phyloP scores from a whole-genome alignment of 2,329 filamentous ascomycete genomes.

The Fusarium pilosicola region DNA sequence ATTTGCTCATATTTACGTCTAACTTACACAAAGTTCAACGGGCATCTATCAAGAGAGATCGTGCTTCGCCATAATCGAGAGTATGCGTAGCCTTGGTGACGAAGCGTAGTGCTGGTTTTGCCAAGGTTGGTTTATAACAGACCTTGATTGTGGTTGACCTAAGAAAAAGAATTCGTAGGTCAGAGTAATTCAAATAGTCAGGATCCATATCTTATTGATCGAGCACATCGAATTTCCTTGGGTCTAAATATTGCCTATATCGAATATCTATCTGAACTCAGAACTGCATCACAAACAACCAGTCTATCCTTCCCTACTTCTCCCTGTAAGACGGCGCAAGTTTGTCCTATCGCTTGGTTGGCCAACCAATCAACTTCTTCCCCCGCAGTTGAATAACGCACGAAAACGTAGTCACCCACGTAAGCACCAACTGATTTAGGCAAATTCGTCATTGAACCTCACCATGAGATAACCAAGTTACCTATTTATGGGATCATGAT shows the following conservation, averaged over 20 bases:
- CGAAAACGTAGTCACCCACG: not conserved
- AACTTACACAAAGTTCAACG: not conserved
- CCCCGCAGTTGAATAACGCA: not conserved
- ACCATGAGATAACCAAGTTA: not conserved
- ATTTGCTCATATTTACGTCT: not conserved
- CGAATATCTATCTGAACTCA: not conserved
- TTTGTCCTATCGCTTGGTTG: not conserved
- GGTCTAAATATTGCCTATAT: not conserved
- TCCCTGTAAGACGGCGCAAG: not conserved
- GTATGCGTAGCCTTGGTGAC: too few relatives aligned
- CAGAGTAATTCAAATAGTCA: not conserved
- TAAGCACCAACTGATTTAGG: not conserved
- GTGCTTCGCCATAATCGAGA: not conserved
- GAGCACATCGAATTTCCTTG: too few relatives aligned
- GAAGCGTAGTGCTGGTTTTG: not conserved
- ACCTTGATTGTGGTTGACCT: not conserved
- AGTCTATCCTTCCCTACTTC: not conserved
- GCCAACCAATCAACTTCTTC: not conserved
- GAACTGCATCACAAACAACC: not conserved
- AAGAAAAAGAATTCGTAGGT: not conserved
- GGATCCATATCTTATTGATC: not conserved
- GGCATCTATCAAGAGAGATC: not conserved
- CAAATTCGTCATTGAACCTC: not conserved
- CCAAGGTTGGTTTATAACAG: not conserved
- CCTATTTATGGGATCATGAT: not conserved